Evolutionary conservation across 1,284 basidiomycete species (phyloP).

Genomic region (Pseudozyma sp.): DNA sequence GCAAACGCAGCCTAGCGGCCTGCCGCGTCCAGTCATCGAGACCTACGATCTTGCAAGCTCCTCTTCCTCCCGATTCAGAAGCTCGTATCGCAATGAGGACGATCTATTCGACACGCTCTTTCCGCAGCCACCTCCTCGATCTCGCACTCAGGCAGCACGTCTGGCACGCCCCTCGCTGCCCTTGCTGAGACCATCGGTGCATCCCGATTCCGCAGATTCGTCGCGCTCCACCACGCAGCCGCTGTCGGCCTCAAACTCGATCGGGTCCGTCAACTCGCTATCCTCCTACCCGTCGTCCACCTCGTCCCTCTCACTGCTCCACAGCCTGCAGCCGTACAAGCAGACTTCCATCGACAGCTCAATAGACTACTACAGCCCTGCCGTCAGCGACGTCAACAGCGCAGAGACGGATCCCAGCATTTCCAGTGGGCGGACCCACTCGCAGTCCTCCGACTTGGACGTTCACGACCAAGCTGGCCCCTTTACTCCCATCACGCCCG

Average conservation of each 20-base stretch:
- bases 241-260: constrained; percentile 29
- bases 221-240: constrained; percentile 26
- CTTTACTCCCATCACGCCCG: constrained; percentile 44
- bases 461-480: constrained; percentile 21
- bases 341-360: constrained; percentile 34
- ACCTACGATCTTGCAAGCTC: constrained; percentile 32
- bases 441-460: constrained; percentile 45
- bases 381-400: constrained; percentile 46
- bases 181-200: constrained; percentile 21
- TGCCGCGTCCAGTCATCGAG: constrained; percentile 13
- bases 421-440: constrained; percentile 32
- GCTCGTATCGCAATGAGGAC: constrained; percentile 11
- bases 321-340: constrained; percentile 30
- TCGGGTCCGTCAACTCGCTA: constrained; percentile 39
- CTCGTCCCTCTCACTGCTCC: constrained; percentile 36
- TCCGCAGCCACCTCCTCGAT: constrained; percentile 42
- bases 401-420: constrained; percentile 48
- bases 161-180: constrained; percentile 39
- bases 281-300: constrained; percentile 41
- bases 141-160: constrained; percentile 31
- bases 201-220: constrained; percentile 33
- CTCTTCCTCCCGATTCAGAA: background rate
- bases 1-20: constrained; percentile 15
- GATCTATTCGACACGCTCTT: constrained; percentile 43
- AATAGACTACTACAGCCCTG: constrained; percentile 44